Conservation (phyloP, 768 basidiomycete genomes). For the Boletus vinaceobasis region DNA sequence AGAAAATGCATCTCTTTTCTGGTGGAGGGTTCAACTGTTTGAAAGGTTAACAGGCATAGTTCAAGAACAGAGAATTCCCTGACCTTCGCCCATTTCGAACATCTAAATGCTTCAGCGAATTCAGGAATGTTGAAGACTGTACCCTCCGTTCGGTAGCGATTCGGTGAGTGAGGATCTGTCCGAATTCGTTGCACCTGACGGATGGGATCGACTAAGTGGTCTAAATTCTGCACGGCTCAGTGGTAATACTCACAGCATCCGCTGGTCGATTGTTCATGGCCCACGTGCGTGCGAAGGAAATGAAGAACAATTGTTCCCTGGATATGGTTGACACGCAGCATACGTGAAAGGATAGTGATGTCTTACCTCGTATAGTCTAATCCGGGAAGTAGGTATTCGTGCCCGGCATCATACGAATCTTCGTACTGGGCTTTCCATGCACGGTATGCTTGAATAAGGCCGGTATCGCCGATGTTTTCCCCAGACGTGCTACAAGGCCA, state of each 20-base stretch:
- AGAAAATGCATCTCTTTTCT: slow-evolving; percentile 77
- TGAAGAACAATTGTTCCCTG: slow-evolving; percentile 93
- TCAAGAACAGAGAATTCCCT: slow-evolving; percentile 17
- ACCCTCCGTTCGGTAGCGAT: slow-evolving; percentile 75
- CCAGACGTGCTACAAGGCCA: slow-evolving; percentile 66
- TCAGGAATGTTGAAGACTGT: slow-evolving; percentile 84
- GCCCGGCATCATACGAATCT: slow-evolving; percentile 51
- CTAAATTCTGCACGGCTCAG: not conserved
- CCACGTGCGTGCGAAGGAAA: slow-evolving; percentile 88
- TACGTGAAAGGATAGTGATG: not conserved
- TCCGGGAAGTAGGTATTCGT: slow-evolving; percentile 79
- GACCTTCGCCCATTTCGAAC: slow-evolving; percentile 72
- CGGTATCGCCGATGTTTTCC: slow-evolving; percentile 87
- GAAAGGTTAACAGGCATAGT: not conserved
- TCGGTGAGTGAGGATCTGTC: slow-evolving; percentile 87
- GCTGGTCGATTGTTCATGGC: slow-evolving; percentile 76
- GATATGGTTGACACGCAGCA: not conserved
- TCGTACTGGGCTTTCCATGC: slow-evolving; percentile 86
- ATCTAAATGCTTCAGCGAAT: slow-evolving; percentile 86
- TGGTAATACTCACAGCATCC: slow-evolving; percentile 53
- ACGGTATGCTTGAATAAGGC: slow-evolving; percentile 80
- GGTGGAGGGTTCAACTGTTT: slow-evolving; percentile 75
- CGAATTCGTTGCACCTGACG: slow-evolving; percentile 70
- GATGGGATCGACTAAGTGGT: not conserved
- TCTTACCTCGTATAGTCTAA: slow-evolving; percentile 66